Evolutionary conservation across 139 green algal species (phyloP).

Genomic region (Micractinium sp.): DNA sequence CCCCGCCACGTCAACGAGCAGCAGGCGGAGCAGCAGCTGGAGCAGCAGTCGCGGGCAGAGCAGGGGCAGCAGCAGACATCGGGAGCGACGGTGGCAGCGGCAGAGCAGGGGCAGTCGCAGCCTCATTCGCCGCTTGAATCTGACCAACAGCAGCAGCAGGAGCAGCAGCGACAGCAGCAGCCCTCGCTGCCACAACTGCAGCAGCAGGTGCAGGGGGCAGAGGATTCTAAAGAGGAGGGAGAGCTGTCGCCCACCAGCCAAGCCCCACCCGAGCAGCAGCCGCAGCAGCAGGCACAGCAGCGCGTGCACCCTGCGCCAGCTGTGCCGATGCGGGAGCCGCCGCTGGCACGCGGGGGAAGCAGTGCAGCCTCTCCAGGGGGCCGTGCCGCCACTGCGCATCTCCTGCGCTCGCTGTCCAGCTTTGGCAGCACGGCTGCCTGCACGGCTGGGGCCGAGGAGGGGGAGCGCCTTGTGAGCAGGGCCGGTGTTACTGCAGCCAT

Average conservation of each 20-base stretch:
- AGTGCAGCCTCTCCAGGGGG: not conserved
- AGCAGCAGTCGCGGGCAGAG: not conserved
- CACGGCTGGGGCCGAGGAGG: not conserved
- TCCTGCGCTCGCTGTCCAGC: not conserved
- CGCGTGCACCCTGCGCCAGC: not conserved
- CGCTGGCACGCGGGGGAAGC: not conserved
- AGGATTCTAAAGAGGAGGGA: not conserved
- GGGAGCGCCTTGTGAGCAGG: not conserved
- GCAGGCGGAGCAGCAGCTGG: not conserved
- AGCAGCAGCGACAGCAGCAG: not conserved
- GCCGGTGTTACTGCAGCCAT: too few species aligned
- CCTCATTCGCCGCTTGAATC: not conserved
- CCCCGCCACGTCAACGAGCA: not conserved
- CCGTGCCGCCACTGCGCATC: not conserved
- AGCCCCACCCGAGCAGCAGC: not conserved
- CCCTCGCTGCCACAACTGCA: not conserved
- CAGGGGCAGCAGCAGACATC: not conserved
- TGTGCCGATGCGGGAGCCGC: not conserved
- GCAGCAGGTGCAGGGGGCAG: not conserved
- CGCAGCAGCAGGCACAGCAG: not conserved
- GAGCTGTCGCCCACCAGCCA: not conserved
- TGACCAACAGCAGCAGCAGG: not conserved
- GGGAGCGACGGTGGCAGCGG: not conserved
- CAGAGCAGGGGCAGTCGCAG: not conserved
- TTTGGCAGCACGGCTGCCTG: not conserved